Evolutionary conservation across 176 grass and related monocot species (phyloP).

Genomic region (Oryza glumipatula): DNA sequence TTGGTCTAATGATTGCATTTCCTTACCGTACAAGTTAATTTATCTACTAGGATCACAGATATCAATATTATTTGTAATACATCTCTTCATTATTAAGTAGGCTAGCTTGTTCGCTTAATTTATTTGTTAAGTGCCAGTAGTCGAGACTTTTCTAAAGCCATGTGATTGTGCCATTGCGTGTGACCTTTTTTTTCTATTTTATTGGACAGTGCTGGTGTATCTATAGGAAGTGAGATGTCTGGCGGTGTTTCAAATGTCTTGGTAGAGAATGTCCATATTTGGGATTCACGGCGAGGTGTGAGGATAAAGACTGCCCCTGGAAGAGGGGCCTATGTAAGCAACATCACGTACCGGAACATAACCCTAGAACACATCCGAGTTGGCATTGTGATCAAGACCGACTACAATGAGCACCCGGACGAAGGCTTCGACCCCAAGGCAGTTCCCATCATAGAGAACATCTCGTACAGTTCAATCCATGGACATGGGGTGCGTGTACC

Average conservation of each 20-base stretch:
- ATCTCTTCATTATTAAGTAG: not conserved
- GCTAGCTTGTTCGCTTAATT: not conserved
- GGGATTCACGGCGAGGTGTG: conserved; percentile 72
- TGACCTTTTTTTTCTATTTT: conserved; percentile 40
- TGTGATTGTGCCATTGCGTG: conserved; percentile 2
- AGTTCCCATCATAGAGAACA: conserved; percentile 64
- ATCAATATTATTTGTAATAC: not conserved
- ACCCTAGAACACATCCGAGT: conserved; percentile 67
- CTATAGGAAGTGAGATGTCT: conserved; percentile 91
- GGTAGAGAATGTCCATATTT: conserved; percentile 71
- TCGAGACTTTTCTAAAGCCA: not conserved
- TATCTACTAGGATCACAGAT: not conserved
- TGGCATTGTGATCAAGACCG: conserved; percentile 87
- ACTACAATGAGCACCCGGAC: conserved; percentile 80
- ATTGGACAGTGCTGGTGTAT: conserved; percentile 76
- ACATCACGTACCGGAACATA: conserved; percentile 68
- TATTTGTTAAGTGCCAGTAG: not conserved
- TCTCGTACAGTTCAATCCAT: conserved; percentile 74
- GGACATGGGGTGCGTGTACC: conserved; percentile 70
- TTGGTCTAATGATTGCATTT: not conserved
- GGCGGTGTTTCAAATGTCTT: conserved; percentile 80
- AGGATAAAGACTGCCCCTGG: conserved; percentile 90
- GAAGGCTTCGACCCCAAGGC: conserved; percentile 65
- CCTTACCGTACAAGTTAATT: not conserved
- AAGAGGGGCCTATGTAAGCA: conserved; percentile 78